Percentiles rank a stretch among this genome's conserved stretches.
Evolutionary conservation across 2,329 filamentous ascomycete genomes (phyloP).

Genomic region (Sporothrix pallida): DNA sequence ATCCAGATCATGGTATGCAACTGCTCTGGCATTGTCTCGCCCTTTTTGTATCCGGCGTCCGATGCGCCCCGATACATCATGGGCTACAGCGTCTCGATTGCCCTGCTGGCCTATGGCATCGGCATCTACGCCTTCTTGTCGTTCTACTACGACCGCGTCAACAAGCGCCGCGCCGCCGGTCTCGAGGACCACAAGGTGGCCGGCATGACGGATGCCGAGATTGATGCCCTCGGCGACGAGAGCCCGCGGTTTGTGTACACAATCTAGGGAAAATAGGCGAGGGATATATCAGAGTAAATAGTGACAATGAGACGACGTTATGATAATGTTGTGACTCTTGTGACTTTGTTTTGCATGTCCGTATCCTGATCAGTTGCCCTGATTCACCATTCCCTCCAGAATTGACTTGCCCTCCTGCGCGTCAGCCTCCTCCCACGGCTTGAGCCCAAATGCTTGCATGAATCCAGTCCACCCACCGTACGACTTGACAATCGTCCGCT

Average conservation of each 20-base stretch:
- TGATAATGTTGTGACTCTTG: no score
- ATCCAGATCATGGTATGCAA: conserved; percentile 36
- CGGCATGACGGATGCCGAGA: conserved; percentile 31
- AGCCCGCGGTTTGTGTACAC: conserved; percentile 30
- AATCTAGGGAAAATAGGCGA: neutral
- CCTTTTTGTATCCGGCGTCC: conserved; percentile 25
- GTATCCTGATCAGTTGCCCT: neutral
- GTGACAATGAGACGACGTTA: neutral
- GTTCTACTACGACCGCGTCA: conserved; percentile 24
- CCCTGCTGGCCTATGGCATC: conserved; percentile 19
- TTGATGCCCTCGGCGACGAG: conserved; percentile 25
- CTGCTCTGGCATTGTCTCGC: conserved; percentile 31
- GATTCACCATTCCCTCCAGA: neutral
- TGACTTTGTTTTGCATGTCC: no score
- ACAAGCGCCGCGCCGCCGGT: conserved; percentile 16
- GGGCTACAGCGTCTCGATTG: conserved; percentile 31
- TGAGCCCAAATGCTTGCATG: conserved; percentile 27
- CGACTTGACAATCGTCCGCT: conserved; percentile 26
- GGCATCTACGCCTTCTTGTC: conserved; percentile 22
- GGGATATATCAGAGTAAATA: neutral
- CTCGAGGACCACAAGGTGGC: conserved; percentile 27
- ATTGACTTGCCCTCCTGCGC: conserved; percentile 25
- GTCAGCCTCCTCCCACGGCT: conserved; percentile 28
- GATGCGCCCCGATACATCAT: conserved; percentile 28
- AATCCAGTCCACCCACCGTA: conserved; percentile 31